Evolutionary conservation across 148 eudicot species (phyloP).

Genomic region (Selenicereus undatus): DNA sequence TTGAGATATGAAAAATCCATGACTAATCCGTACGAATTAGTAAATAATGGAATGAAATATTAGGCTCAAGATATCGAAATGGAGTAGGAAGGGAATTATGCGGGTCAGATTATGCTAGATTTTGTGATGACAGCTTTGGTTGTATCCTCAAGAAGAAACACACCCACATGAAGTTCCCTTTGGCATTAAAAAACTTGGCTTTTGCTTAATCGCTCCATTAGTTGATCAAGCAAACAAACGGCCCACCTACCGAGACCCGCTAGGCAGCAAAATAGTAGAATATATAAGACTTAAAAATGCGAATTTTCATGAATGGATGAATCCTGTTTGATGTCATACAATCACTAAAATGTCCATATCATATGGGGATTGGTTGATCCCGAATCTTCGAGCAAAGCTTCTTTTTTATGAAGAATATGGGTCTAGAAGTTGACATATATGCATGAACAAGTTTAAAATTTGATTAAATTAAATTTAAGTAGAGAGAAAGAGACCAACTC

Average conservation of each 20-base stretch:
- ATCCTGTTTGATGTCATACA: slow-evolving; percentile 1
- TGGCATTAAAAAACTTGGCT: neutral
- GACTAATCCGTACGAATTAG: too few relatives aligned
- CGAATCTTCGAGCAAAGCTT: neutral
- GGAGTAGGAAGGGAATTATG: neutral
- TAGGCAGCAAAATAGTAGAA: neutral
- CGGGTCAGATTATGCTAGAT: neutral
- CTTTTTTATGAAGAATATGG: neutral
- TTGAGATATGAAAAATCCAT: too few relatives aligned
- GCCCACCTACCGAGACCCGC: neutral
- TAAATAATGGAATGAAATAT: too few relatives aligned
- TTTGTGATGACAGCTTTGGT: neutral
- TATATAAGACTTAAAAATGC: neutral
- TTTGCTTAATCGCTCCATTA: neutral
- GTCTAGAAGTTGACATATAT: neutral
- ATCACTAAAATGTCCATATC: neutral
- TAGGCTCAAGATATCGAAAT: too few relatives aligned
- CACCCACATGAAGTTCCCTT: neutral
- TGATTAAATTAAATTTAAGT: too few relatives aligned
- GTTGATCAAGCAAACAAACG: neutral
- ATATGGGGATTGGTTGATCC: neutral
- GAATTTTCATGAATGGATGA: neutral
- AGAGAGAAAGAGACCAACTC: neutral
- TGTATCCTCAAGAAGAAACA: slow-evolving; percentile 1
- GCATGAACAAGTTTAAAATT: neutral